A percentile compares a stretch with the other conserved stretches of the same genome.
phyloP scores from a whole-genome alignment of 306 rosid species.

The Aeschynomene evenia region DNA sequence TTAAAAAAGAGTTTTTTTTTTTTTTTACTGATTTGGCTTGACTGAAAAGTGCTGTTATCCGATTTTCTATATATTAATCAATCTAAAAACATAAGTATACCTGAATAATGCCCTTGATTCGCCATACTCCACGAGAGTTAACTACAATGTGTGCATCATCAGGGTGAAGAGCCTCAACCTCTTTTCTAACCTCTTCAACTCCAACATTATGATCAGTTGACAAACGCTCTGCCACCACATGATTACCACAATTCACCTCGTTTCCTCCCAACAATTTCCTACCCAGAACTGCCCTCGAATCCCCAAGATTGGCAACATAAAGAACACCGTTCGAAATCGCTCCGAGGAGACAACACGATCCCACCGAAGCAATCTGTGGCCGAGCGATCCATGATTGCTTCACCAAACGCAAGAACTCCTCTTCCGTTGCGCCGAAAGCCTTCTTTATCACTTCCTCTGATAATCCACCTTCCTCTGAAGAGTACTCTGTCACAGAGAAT shows the following conservation, averaged over 20 bases:
- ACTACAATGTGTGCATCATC: slow-evolving; percentile 67
- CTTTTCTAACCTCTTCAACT: slow-evolving; percentile 62
- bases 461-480: slow-evolving; percentile 56
- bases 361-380: slow-evolving; percentile 67
- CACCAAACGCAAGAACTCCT: slow-evolving; percentile 54
- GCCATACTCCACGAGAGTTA: slow-evolving; percentile 54
- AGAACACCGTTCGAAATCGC: slow-evolving; percentile 50
- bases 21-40: no score
- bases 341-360: slow-evolving; percentile 71
- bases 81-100: slow-evolving; percentile 25
- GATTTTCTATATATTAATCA: no score
- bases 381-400: slow-evolving; percentile 43
- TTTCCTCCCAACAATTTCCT: slow-evolving; percentile 36
- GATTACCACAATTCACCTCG: slow-evolving; percentile 15
- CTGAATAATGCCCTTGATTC: slow-evolving; percentile 83
- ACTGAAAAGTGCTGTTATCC: no score
- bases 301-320: slow-evolving; percentile 70
- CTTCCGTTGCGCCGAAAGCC: slow-evolving; percentile 61
- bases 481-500: slow-evolving; percentile 39
- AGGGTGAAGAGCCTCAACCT: slow-evolving; percentile 72
- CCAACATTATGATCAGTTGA: slow-evolving; percentile 70
- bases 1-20: no score
- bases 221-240: slow-evolving; percentile 60
- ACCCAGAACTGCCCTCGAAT: slow-evolving; percentile 73
- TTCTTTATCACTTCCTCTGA: slow-evolving; percentile 65